A percentile compares a stretch with the other conserved stretches of the same genome.
These are phyloP conservation scores for Cutaneotrichosporon dermatis DNA, from an alignment of 1,284 basidiomycete species.

Conservation along the genomic window DNA sequence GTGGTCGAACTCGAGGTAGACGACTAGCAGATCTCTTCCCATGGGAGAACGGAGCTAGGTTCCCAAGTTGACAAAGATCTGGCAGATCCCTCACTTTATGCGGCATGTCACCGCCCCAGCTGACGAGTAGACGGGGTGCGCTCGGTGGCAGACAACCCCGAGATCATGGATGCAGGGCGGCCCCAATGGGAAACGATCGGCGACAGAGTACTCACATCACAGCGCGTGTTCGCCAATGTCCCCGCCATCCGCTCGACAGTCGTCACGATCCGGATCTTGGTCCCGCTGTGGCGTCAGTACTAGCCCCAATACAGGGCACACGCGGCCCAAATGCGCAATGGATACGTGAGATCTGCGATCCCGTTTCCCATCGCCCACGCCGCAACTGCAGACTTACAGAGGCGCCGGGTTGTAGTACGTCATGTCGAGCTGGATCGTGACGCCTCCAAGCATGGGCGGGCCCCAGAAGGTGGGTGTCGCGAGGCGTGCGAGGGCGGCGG, in stretches of 20 bases:
- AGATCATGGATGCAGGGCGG: background rate
- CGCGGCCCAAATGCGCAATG: background rate
- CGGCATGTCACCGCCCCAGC: no score
- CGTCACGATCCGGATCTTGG: conserved; percentile 15
- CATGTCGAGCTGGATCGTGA: conserved; percentile 32
- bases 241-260: conserved; percentile 14
- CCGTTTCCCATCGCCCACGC: no score
- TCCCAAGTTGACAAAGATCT: no score
- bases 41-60: no score
- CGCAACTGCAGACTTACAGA: conserved; percentile 1
- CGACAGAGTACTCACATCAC: conserved; percentile 13
- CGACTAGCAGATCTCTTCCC: no score
- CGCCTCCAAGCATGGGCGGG: conserved; percentile 35
- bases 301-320: background rate
- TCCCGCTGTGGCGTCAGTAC: conserved; percentile 11
- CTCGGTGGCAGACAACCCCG: no score
- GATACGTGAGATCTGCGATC: no score
- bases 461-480: conserved; percentile 41
- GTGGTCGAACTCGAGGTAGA: no score
- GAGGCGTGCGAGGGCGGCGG: conserved; percentile 11
- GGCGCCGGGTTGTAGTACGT: conserved; percentile 30
- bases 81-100: no score
- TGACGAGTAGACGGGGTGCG: no score
- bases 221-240: conserved; percentile 16
- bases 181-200: background rate